Conservation (phyloP, 2,329 filamentous ascomycete species). For the Zymoseptoria passerinii region DNA sequence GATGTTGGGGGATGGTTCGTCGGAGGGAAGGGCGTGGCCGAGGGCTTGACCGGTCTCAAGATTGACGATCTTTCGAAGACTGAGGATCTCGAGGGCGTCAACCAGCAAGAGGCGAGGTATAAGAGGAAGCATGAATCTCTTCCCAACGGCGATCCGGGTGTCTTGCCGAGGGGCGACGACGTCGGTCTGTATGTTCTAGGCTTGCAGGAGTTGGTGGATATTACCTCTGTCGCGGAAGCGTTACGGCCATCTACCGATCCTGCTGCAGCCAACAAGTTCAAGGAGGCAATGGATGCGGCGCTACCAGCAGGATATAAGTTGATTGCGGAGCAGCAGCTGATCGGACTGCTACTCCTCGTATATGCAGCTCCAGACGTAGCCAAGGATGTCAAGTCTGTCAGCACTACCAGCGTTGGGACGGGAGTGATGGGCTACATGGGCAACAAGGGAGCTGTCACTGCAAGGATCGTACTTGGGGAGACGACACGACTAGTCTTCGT, state of each 20-base stretch:
- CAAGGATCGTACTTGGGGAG: slow-evolving; percentile 77
- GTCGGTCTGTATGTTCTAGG: slow-evolving; percentile 85
- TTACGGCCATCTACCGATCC: slow-evolving; percentile 69
- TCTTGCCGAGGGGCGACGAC: slow-evolving; percentile 53
- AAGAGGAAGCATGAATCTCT: slow-evolving; percentile 37
- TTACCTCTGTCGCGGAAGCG: slow-evolving; percentile 71
- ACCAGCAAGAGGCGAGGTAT: slow-evolving; percentile 41
- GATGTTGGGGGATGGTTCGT: slow-evolving; percentile 88
- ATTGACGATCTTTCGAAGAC: slow-evolving; percentile 18
- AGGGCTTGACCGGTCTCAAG: slow-evolving; percentile 50
- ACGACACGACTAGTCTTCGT: slow-evolving; percentile 83
- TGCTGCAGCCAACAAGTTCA: slow-evolving; percentile 67
- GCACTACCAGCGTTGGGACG: slow-evolving; percentile 75
- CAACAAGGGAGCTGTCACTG: slow-evolving; percentile 85
- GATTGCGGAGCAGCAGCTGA: slow-evolving; percentile 73
- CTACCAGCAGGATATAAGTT: slow-evolving; percentile 70
- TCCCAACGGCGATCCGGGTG: slow-evolving; percentile 37
- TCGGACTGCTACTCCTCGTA: slow-evolving; percentile 74
- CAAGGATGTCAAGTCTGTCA: slow-evolving; percentile 69
- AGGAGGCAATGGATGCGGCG: slow-evolving; percentile 61
- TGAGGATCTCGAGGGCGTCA: slow-evolving; percentile 35
- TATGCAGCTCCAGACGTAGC: slow-evolving; percentile 74
- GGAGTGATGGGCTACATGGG: slow-evolving; percentile 88
- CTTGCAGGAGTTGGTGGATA: slow-evolving; percentile 84
- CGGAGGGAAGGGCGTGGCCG: slow-evolving; percentile 60